Evolutionary conservation across 2,329 filamentous ascomycete species (phyloP).

Genomic region (Pseudocercospora crystallina): DNA sequence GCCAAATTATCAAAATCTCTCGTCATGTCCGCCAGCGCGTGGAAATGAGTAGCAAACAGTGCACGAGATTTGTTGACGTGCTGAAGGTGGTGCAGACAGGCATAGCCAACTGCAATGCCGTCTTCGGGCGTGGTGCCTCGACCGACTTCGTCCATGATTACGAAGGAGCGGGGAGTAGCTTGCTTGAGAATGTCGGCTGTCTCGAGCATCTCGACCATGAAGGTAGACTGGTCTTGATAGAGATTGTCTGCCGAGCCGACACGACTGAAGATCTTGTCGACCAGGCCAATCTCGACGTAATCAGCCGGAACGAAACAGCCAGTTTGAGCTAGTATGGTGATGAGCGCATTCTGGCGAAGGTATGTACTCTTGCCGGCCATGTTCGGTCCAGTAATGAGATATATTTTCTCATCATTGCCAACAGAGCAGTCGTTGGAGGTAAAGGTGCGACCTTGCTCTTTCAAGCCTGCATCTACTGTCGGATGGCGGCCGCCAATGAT

Average conservation of each 20-base stretch:
- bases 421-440: conserved; percentile 83
- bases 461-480: conserved; percentile 82
- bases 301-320: conserved; percentile 90
- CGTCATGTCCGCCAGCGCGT: conserved; percentile 77
- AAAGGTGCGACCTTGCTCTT: conserved; percentile 76
- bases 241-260: conserved; percentile 87
- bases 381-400: conserved; percentile 79
- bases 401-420: conserved; percentile 71
- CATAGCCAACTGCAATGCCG: conserved; percentile 85
- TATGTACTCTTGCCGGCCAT: conserved; percentile 99
- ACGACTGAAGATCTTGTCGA: conserved; percentile 94
- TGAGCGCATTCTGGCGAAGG: conserved; percentile 89
- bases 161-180: conserved; percentile 81
- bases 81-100: conserved; percentile 80
- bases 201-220: conserved; percentile 99
- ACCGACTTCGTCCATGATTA: conserved; percentile 97
- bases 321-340: conserved; percentile 88
- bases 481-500: conserved; percentile 87
- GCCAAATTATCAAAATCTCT: conserved; percentile 59
- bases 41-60: conserved; percentile 95
- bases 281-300: conserved; percentile 80
- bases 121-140: conserved; percentile 92
- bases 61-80: conserved; percentile 74
- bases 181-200: conserved; percentile 85
- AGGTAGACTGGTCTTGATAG: conserved; percentile 93